phyloP scores from a whole-genome alignment of 108 stramenopile genomes.

The Phaeodactylum tricornutum region DNA sequence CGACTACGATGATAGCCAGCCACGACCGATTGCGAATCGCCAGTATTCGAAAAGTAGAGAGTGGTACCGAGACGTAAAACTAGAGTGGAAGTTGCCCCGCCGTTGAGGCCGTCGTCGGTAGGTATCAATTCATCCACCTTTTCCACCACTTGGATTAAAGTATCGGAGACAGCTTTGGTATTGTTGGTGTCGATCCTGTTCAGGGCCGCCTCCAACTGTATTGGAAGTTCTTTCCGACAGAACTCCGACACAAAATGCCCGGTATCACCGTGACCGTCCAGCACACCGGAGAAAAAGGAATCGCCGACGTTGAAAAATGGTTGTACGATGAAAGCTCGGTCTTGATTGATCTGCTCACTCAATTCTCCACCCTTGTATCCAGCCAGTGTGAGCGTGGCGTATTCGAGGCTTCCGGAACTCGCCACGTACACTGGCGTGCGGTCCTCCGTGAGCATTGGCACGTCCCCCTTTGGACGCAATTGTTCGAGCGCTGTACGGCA shows the following conservation, averaged over 20 bases:
- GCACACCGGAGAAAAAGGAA: slow-evolving; percentile 30
- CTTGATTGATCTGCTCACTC: slow-evolving; percentile 54
- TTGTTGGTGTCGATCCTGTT: neutral
- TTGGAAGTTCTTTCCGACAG: slow-evolving; percentile 47
- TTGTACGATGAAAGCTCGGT: slow-evolving; percentile 37
- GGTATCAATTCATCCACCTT: slow-evolving; percentile 58
- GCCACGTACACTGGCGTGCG: too few relatives aligned
- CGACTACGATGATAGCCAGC: slow-evolving; percentile 22
- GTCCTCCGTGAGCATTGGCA: too few relatives aligned
- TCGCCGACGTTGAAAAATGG: slow-evolving; percentile 9
- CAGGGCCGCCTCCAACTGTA: slow-evolving; percentile 26
- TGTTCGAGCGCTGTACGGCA: too few relatives aligned
- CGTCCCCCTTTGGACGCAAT: too few relatives aligned
- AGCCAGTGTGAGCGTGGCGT: slow-evolving; percentile 43
- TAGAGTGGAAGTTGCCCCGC: slow-evolving; percentile 39
- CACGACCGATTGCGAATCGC: slow-evolving; percentile 40
- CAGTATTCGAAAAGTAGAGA: slow-evolving; percentile 46
- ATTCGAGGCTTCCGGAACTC: too few relatives aligned
- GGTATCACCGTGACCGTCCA: slow-evolving; percentile 65
- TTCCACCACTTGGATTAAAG: slow-evolving; percentile 34
- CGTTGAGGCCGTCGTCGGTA: slow-evolving; percentile 27
- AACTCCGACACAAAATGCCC: slow-evolving; percentile 73
- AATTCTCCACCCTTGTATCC: slow-evolving; percentile 49
- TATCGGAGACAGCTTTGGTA: slow-evolving; percentile 9
- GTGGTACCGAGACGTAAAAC: slow-evolving; percentile 35